These are phyloP conservation scores for Penicillium sp. DNA, from an alignment of 2,329 filamentous ascomycete genomes.

Conservation along the genomic window DNA sequence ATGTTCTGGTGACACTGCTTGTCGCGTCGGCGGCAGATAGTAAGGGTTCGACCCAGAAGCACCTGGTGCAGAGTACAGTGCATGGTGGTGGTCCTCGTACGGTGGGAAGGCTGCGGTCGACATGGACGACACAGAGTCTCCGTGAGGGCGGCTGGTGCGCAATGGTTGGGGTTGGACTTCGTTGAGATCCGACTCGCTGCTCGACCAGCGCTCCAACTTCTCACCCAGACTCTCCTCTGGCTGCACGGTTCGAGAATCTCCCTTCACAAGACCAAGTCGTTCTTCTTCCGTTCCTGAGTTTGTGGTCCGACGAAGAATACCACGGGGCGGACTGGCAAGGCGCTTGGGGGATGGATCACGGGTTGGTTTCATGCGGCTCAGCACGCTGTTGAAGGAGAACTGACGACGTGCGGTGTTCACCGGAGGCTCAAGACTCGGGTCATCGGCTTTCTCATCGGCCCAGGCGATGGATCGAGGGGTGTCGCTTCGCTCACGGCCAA, in stretches of 20 bases:
- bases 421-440: constrained; percentile 27
- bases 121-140: constrained; percentile 25
- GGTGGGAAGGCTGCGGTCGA: constrained; percentile 28
- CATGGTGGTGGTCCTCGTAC: constrained; percentile 30
- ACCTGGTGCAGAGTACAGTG: constrained; percentile 13
- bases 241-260: constrained; percentile 51
- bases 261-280: constrained; percentile 76
- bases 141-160: constrained; percentile 18
- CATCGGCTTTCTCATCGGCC: constrained; percentile 30
- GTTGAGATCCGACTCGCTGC: constrained; percentile 17
- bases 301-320: constrained; percentile 44
- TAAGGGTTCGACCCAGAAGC: constrained; percentile 22
- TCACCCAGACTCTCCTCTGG: constrained; percentile 28
- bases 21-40: constrained; percentile 19
- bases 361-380: constrained; percentile 52
- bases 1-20: constrained; percentile 15
- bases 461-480: constrained; percentile 42
- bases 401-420: constrained; percentile 66
- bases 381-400: constrained; percentile 90
- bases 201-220: constrained; percentile 31
- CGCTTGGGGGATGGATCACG: constrained; percentile 22
- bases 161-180: constrained; percentile 21
- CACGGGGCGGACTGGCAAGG: constrained; percentile 31
- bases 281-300: constrained; percentile 77
- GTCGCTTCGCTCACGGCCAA: constrained; percentile 31